Base-by-base conservation (phyloP, 225 moss, liverwort and hornwort species). In the Physcomitrium patens region DNA sequence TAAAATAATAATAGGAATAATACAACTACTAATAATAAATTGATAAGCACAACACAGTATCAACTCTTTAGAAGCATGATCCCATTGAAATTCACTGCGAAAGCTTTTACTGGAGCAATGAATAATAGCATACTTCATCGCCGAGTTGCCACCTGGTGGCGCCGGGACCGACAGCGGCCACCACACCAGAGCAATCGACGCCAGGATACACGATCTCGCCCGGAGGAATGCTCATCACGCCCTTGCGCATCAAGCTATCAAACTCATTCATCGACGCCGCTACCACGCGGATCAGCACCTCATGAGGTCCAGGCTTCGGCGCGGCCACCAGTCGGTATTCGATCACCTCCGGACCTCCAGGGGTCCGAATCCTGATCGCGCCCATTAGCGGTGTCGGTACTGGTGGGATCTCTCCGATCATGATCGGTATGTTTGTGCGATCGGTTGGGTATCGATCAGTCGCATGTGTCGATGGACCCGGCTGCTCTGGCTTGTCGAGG, bases 271-370 rank as follows among this genome's bases (percentile, higher is more conserved):
- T n/a, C 0, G 87, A 81, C 0, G 81, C 22, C 0, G 84, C 79
- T 0, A 10, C 76, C 3, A 87, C 51, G 47, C 42, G 15, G 3
- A 87, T 87, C 4, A 87, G 26, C 16, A 87, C 81, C 55, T 84
- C 84, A 0, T 55, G 31, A 0, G 0, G n/a, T 16, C 56, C 0
- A 0, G 63, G 76, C 7, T 51, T 44, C 0, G 87, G 84, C 44
- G 67, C 70, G 19, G 78, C 61, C 2, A 84, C 71, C 0, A 0
- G 23, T 0, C 44, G 49, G 26, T 81, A 72, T 0, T 87, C 87
- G 3, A 87, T 0, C 1, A 87, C 87, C 74, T 87, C 87, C 4
- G 84, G 81, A 0, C 81, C 87, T 17, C 84, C 87, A 0, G 87
- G 79, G 73, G 73, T 69, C 28, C 84, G 61, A 10, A 84, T 79